phyloP scores from a whole-genome alignment of 148 eudicot genomes.

The Rhododendron kiyosumense region DNA sequence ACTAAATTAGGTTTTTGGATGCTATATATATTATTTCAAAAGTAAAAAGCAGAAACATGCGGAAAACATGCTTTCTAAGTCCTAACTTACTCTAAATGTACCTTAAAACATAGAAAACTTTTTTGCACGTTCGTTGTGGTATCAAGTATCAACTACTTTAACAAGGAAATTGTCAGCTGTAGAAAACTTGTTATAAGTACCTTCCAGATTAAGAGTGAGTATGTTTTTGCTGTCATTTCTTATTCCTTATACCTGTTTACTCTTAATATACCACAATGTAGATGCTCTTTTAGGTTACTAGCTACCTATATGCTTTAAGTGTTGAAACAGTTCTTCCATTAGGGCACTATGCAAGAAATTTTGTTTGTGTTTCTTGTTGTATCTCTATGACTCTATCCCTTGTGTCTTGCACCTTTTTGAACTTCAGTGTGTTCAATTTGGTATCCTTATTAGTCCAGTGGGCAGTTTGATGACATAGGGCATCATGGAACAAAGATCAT shows the following conservation, averaged over 20 bases:
- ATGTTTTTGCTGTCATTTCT: neutral
- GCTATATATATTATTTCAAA: neutral
- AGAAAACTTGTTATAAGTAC: neutral
- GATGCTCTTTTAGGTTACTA: neutral
- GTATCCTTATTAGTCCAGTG: constrained; percentile 11
- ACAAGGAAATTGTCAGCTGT: neutral
- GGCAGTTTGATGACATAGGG: constrained; percentile 59
- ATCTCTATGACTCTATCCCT: neutral
- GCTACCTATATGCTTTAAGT: neutral
- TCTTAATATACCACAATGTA: neutral
- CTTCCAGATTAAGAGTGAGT: neutral
- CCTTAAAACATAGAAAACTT: neutral
- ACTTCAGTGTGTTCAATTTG: constrained; percentile 1
- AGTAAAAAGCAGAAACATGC: neutral
- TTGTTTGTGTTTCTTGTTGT: neutral
- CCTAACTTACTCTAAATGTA: neutral
- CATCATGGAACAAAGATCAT: constrained; percentile 62
- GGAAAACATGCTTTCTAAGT: neutral
- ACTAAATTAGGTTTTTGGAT: neutral
- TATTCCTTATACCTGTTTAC: neutral
- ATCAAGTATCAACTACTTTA: neutral
- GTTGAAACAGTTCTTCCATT: neutral
- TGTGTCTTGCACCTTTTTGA: neutral
- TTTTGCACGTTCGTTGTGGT: neutral
- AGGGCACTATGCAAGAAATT: neutral